Conservation (phyloP, 371 early-diverging fungal genomes). For the Mucor mucedo region DNA sequence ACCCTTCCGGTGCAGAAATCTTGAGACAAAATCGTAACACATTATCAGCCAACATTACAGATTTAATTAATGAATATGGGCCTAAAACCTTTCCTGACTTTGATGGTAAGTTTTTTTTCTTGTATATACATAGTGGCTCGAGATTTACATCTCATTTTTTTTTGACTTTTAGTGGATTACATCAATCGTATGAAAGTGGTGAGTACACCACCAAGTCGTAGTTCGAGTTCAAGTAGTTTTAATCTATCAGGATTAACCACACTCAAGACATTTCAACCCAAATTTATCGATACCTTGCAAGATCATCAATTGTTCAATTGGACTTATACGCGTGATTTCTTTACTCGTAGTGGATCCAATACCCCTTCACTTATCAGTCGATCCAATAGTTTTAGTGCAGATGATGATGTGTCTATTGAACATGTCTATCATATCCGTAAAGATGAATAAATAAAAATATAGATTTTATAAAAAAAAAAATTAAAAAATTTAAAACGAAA, state of each 20-base stretch:
- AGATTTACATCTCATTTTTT: background rate
- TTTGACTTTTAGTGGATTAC: slow-evolving; percentile 18
- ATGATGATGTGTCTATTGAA: slow-evolving; percentile 10
- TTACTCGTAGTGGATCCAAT: slow-evolving; percentile 32
- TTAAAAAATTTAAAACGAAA: background rate
- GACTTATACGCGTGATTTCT: slow-evolving; percentile 18
- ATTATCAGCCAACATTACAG: slow-evolving; percentile 72
- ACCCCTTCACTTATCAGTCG: slow-evolving; percentile 27
- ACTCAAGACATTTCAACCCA: slow-evolving; percentile 46
- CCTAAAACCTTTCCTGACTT: slow-evolving; percentile 82
- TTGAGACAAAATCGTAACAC: slow-evolving; percentile 67
- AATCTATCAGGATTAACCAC: slow-evolving; percentile 7
- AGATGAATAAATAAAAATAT: background rate
- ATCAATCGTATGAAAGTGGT: slow-evolving; percentile 13
- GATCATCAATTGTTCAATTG: slow-evolving; percentile 40
- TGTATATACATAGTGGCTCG: no score
- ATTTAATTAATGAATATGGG: slow-evolving; percentile 80
- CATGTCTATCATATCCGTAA: slow-evolving; percentile 13
- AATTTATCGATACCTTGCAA: slow-evolving; percentile 68
- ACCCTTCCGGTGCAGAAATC: slow-evolving; percentile 54
- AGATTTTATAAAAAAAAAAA: no score
- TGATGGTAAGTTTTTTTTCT: slow-evolving; percentile 46
- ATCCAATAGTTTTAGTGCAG: slow-evolving; percentile 33
- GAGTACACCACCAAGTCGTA: slow-evolving; percentile 7
- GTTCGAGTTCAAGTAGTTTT: slow-evolving; percentile 10